Base-by-base conservation (phyloP, 1,284 basidiomycete genomes). In the Schizophyllum commune region DNA sequence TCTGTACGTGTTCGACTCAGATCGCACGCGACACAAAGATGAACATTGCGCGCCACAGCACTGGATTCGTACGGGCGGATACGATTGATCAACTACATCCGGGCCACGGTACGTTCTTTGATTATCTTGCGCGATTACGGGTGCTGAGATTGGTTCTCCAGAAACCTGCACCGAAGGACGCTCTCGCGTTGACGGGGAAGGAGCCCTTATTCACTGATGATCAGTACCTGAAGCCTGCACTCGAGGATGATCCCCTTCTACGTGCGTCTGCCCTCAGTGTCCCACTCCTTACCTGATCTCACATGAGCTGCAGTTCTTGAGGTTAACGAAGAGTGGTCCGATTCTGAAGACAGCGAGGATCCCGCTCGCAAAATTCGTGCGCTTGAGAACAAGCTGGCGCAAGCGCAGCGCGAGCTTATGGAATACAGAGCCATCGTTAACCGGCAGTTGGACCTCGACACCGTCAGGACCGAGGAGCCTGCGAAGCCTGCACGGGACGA, bases 231-330 rank as follows among this genome's bases (percentile, higher is more conserved):
- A 81, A 83, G 52, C 95, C 94, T 1, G 83, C 83, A 27, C 66
- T 96, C 55, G 85, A 90, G 65, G 88, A 94, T 67, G 95, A 97
- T 70, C 90, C 92, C 3, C 73, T 96, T 2, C 84, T 97, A n/a
- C 90, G 94, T 96, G 66, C 68, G 89, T 77, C 22, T 1, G 4
- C 22, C n/a, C 21, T 5, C 19, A 1, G 19, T 47, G 34, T 53
- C 52, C 54, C 9, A 4, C 11, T 13, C 19, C 58, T 58, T 21
- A 22, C 6, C 54, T 61, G 52, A 47, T 61, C 58, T 47, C 27
- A 55, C 20, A 55, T 63, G 52, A 60, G 34, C 58, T 39, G 6
- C 56, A 77, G 77, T 77, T 61, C 63, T 71, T 4, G 71, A 74
- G 57, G 65, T 70, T n/a, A 72, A 86, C 63, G 85, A 47, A 13